Evolutionary conservation across 1,139 yeast genomes (phyloP), one percentile per base, ranked within the genome.

Genomic region (Kodamaea suecica): DNA sequence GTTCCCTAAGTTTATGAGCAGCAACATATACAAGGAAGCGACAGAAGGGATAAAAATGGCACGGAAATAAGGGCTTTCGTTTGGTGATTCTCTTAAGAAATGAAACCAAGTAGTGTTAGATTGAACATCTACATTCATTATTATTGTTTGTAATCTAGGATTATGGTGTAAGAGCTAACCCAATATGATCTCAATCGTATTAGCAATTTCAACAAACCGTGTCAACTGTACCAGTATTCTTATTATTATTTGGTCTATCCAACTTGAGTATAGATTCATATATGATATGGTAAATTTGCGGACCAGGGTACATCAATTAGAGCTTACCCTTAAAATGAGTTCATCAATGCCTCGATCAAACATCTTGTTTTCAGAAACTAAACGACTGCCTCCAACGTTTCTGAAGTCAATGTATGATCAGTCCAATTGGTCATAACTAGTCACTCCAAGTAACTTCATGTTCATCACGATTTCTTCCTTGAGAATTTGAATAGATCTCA

Each of bases 401-500:
- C 58, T 44, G 33, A 53, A 49, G 40, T 69, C 73, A 24, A 70
- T 52, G 40, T 49, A 66, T 15, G 44, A 38, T 10, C 78, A 80
- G 44, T 76, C 68, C 43, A 90, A 67, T 29, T 87, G 82, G 31
- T 70, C 74, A 14, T 90, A 62, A 17, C 68, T 69, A 16, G 76
- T 78, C 23, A 76, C 95, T 28, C 97, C 97, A 34, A 90, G 63
- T 33, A 88, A 67, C 46, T 95, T 73, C 97, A 90, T 86, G 58
- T 83, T 79, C 92, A 87, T 84, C 43, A 75, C 78, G 56, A 90
- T 59, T 55, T 90, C 97, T 41, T 82, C 88, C 52, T 80, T 83
- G 47, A 90, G 66, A 33, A 87, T 63, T 49, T 83, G 88, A 44
- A 84, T 80, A 6, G 95, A 92, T 47, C 76, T 77, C 37, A 68